Base-by-base conservation (phyloP, 345 rosid genomes). In the Anastatica hierochuntica region DNA sequence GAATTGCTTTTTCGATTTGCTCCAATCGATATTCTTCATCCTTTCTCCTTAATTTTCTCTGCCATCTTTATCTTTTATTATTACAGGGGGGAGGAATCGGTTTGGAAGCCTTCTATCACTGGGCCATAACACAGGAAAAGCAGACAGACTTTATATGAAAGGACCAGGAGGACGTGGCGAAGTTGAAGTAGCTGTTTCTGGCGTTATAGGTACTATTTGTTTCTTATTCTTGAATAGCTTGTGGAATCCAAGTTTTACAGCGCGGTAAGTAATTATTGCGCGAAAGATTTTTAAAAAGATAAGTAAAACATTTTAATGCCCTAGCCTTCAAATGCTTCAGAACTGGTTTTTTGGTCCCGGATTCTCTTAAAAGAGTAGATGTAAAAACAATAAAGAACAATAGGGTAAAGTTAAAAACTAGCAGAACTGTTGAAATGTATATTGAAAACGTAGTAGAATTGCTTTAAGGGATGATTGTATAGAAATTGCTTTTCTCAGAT, bases 101-200 rank as follows among this genome's bases (percentile, higher is more conserved):
- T 80, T 88, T 27, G 95, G 90, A 65, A 85, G 87, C 57, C 78
- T 94, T 53, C 77, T 88, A 64, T 79, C 86, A 26, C 71, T 83
- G 6, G 88, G 90, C 33, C 79, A 79, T 46, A 72, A 83, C 56
- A 63, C 79, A 41, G 82, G 86, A 20, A 88, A 94, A 83, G 70
- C 94, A 34, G 97, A 88, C 64, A 73, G 82, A 55, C 81, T 88
- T 24, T 88, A 74, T 74, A 94, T 94, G 99, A 88, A 68, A 63
- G 99, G 97, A 60, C 99, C 95, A 16, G 97, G 95, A 70, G 99
- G 99, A 64, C 84, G 87, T 53, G 99, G 99, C 60, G 95, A 88
- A 74, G 99, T 94, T 51, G 97, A 94, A 77, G 97, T 83, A 29
- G 94, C 99, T 52, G 97, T 94, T 63, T 79, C 99, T 72, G 89